Evolutionary conservation across 345 rosid genomes (phyloP).

Genomic region (Aquilaria yunnanensis): DNA sequence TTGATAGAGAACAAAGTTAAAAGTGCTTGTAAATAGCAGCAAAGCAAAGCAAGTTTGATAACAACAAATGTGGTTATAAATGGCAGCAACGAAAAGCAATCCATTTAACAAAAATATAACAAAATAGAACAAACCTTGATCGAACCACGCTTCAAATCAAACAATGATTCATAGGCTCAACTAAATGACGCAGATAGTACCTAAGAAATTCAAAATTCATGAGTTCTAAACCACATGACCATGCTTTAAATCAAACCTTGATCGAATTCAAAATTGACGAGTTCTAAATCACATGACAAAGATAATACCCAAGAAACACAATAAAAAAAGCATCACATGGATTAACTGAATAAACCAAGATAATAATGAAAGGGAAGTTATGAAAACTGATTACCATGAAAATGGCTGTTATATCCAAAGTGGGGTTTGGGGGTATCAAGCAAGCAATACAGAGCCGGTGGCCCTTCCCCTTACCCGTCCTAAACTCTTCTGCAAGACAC

Average conservation of each 20-base stretch:
- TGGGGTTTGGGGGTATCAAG: slow-evolving; percentile 84
- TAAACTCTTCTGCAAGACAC: slow-evolving; percentile 1
- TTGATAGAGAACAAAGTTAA: too few relatives aligned
- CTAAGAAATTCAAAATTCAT: too few relatives aligned
- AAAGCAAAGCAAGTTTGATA: too few relatives aligned
- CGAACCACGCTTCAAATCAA: too few relatives aligned
- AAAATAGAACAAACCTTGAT: too few relatives aligned
- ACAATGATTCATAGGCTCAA: too few relatives aligned
- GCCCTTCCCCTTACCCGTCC: slow-evolving; percentile 29
- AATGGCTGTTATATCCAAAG: slow-evolving; percentile 54
- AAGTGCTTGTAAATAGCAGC: too few relatives aligned
- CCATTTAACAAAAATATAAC: too few relatives aligned
- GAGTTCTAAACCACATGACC: background rate
- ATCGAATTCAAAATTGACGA: background rate
- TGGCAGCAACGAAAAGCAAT: too few relatives aligned
- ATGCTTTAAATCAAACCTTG: background rate
- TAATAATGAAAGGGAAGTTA: background rate
- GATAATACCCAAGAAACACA: background rate
- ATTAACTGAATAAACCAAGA: too few relatives aligned
- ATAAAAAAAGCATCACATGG: background rate
- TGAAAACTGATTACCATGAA: slow-evolving; percentile 37
- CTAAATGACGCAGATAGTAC: too few relatives aligned
- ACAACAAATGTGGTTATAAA: too few relatives aligned
- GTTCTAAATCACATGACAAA: background rate
- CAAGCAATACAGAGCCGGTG: slow-evolving; percentile 41